phyloP scores from a whole-genome alignment of 352 stramenopile genomes.

The Phytophthora syringae region DNA sequence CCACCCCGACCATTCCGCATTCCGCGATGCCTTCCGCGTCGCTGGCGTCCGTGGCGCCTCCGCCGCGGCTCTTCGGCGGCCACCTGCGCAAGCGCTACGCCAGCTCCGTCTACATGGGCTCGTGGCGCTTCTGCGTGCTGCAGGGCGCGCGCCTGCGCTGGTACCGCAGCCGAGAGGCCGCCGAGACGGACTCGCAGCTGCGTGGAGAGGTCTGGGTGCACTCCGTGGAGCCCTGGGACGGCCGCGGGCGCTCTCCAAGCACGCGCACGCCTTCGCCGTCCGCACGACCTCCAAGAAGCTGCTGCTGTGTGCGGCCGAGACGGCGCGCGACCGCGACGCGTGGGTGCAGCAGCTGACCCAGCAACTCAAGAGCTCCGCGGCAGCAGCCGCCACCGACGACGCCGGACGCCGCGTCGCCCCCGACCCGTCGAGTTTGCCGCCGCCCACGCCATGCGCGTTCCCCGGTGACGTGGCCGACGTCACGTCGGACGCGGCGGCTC shows the following conservation, averaged over 20 bases:
- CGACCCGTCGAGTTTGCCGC: conserved; percentile 11
- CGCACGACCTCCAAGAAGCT: conserved; percentile 61
- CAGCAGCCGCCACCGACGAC: conserved; percentile 29
- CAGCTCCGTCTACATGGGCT: conserved; percentile 78
- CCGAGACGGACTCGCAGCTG: conserved; percentile 51
- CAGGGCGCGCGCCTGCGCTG: conserved; percentile 66
- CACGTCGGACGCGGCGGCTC: conserved; percentile 17
- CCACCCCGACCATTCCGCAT: too few species aligned
- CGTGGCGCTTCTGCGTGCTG: conserved; percentile 76
- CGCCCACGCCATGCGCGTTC: conserved; percentile 34
- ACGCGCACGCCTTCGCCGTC: conserved; percentile 68
- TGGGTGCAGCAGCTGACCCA: conserved; percentile 56
- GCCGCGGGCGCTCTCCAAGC: conserved; percentile 58
- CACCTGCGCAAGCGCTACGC: conserved; percentile 76
- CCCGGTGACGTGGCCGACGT: conserved; percentile 6
- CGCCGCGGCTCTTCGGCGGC: conserved; percentile 43
- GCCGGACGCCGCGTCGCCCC: conserved; percentile 55
- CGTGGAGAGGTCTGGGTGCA: conserved; percentile 72
- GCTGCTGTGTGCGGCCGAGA: conserved; percentile 66
- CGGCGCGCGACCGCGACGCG: conserved; percentile 41
- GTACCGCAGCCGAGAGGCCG: conserved; percentile 68
- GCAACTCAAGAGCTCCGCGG: conserved; percentile 32
- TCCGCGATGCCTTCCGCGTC: too few species aligned
- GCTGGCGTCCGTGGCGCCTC: too few species aligned
- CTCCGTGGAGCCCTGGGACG: conserved; percentile 64